These are phyloP conservation scores for Chalciporus chontae DNA, from an alignment of 768 basidiomycete species.

Conservation along the genomic window DNA sequence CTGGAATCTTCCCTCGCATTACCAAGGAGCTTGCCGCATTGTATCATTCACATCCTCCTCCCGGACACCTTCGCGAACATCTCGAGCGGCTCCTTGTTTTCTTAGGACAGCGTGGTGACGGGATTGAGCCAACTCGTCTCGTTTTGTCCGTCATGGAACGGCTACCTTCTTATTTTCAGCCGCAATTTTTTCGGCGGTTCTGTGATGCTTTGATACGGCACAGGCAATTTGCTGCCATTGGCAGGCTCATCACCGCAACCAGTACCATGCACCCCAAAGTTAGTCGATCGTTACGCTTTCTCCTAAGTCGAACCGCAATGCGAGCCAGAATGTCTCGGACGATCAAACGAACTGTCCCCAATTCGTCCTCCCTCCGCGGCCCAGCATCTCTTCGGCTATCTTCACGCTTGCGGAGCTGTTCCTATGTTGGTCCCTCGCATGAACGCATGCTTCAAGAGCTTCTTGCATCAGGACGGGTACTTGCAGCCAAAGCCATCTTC, in stretches of 20 bases:
- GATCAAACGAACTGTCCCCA: not conserved
- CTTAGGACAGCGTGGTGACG: conserved; percentile 38
- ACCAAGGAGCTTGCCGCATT: conserved; percentile 34
- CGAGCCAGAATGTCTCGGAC: conserved; percentile 10
- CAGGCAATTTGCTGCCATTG: conserved; percentile 37
- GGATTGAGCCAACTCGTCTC: conserved; percentile 35
- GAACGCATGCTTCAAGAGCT: conserved; percentile 21
- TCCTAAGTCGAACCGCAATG: conserved; percentile 3
- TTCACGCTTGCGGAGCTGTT: conserved; percentile 12
- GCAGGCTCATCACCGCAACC: conserved; percentile 28
- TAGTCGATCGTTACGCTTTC: conserved; percentile 9
- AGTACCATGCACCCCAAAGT: conserved; percentile 8
- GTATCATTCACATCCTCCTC: conserved; percentile 34
- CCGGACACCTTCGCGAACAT: conserved; percentile 38
- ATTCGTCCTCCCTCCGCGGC: conserved; percentile 1
- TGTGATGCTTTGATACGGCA: conserved; percentile 38
- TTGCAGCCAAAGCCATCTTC: conserved; percentile 44
- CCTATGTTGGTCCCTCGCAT: conserved; percentile 6
- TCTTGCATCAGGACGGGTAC: conserved; percentile 34
- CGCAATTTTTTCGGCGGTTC: conserved; percentile 34
- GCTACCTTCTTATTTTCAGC: conserved; percentile 39
- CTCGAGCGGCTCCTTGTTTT: conserved; percentile 42
- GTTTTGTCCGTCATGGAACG: conserved; percentile 37
- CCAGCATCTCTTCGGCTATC: conserved; percentile 14
- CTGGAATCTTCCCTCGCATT: conserved; percentile 31